Conservation (phyloP, 2,329 filamentous ascomycete species). For the Talaromyces albobiverticillius region DNA sequence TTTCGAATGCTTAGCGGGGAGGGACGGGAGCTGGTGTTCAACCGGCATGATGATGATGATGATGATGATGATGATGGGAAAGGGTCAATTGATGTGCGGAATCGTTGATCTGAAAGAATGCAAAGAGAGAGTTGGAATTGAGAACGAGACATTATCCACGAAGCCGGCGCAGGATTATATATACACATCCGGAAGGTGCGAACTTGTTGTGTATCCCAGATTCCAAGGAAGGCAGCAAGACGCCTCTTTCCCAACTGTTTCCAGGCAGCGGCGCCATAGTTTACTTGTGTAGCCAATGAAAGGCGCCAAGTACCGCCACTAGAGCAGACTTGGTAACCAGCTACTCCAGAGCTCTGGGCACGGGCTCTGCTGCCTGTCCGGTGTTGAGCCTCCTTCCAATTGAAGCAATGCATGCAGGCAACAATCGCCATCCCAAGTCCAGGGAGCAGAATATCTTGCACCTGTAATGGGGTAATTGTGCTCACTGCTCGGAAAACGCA, state of each 20-base stretch:
- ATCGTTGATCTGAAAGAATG: too few relatives aligned
- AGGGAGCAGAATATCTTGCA: too few relatives aligned
- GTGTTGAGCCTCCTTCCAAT: too few relatives aligned
- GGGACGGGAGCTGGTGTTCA: conserved; percentile 20
- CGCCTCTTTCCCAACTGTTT: neutral
- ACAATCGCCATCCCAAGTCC: too few relatives aligned
- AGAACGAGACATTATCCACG: neutral
- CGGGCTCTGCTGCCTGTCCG: too few relatives aligned
- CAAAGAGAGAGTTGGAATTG: neutral
- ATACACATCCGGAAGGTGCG: neutral
- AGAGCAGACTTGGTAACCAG: too few relatives aligned
- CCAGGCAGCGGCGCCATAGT: neutral
- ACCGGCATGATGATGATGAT: neutral
- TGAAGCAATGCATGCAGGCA: too few relatives aligned
- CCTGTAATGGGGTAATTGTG: too few relatives aligned
- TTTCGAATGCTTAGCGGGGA: conserved; percentile 27
- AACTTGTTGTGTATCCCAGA: neutral
- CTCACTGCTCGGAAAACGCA: too few relatives aligned
- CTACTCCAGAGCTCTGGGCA: too few relatives aligned
- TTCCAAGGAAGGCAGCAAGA: neutral
- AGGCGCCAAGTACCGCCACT: too few relatives aligned
- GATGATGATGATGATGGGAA: neutral
- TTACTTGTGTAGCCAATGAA: neutral
- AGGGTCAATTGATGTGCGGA: neutral
- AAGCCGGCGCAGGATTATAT: neutral